Evolutionary conservation across 805 yeast species (phyloP).

Genomic region (Candida patagonica): DNA sequence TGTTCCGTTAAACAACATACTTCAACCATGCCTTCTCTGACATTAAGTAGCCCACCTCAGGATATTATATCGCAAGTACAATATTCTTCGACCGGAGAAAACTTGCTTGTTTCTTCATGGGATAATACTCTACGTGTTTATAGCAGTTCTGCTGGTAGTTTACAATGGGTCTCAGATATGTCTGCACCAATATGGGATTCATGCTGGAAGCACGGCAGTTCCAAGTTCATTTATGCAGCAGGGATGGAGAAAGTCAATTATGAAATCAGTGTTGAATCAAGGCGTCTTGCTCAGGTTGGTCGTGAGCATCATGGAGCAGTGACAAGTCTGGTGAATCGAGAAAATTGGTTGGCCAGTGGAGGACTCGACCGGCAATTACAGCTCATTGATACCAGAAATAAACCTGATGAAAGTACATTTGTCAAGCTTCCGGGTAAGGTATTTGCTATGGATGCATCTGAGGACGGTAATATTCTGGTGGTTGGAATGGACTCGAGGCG

Average conservation of each 20-base stretch:
- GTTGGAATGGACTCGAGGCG: slow-evolving; percentile 46
- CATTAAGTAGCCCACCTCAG: slow-evolving; percentile 20
- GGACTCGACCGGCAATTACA: slow-evolving; percentile 53
- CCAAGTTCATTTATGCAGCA: slow-evolving; percentile 35
- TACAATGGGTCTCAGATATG: not conserved
- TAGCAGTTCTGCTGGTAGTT: slow-evolving; percentile 21
- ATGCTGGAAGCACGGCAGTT: slow-evolving; percentile 20
- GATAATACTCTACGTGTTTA: slow-evolving; percentile 42
- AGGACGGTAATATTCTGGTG: slow-evolving; percentile 31
- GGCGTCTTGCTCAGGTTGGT: slow-evolving; percentile 21
- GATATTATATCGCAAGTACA: slow-evolving; percentile 38
- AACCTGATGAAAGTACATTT: slow-evolving; percentile 11
- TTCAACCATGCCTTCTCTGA: not conserved
- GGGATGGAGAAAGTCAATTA: slow-evolving; percentile 47
- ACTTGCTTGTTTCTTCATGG: slow-evolving; percentile 49
- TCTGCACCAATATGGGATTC: slow-evolving; percentile 26
- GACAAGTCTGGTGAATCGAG: slow-evolving; percentile 26
- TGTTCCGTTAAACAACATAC: not conserved
- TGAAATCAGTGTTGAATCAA: slow-evolving; percentile 42
- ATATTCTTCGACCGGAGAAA: slow-evolving; percentile 28
- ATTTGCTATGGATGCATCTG: slow-evolving; percentile 50
- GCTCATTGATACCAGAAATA: slow-evolving; percentile 36
- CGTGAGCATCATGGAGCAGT: slow-evolving; percentile 35
- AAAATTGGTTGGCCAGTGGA: slow-evolving; percentile 39
- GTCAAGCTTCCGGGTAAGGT: slow-evolving; percentile 39